phyloP scores from a whole-genome alignment of 768 basidiomycete species.

The Coprinopsis marcescibilis region DNA sequence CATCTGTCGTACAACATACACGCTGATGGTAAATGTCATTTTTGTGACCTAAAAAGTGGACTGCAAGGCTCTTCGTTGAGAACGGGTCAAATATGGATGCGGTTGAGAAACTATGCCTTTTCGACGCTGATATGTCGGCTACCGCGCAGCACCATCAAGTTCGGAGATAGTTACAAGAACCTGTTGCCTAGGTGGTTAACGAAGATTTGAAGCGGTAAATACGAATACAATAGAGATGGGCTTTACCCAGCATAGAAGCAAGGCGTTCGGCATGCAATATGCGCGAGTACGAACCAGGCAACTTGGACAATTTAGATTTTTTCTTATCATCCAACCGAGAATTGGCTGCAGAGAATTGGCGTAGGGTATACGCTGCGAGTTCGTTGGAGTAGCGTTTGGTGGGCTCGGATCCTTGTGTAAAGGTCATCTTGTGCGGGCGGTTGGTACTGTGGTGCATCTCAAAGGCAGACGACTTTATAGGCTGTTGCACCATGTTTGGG shows the following conservation, averaged over 20 bases:
- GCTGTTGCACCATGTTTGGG: constrained; percentile 10
- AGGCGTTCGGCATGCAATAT: constrained; percentile 20
- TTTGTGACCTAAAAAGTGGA: no score
- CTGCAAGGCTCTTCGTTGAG: no score
- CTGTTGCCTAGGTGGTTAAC: no score
- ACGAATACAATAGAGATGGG: not conserved
- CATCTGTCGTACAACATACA: not conserved
- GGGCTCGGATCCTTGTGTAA: constrained; percentile 22
- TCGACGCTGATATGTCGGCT: no score
- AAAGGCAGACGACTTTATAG: no score
- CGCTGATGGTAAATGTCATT: no score
- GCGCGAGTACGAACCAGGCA: constrained; percentile 29
- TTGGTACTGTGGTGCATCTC: not conserved
- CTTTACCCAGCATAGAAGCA: constrained; percentile 4
- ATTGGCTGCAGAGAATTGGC: constrained; percentile 36
- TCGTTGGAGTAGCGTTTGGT: constrained; percentile 37
- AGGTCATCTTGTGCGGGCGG: constrained; percentile 16
- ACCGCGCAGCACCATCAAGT: no score
- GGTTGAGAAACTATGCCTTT: no score
- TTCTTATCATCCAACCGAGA: constrained; percentile 26
- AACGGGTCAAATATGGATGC: no score
- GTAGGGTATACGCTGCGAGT: constrained; percentile 42
- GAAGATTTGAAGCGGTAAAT: no score
- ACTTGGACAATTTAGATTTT: constrained; percentile 28
- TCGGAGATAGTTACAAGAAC: not conserved